phyloP scores from a whole-genome alignment of 2,329 filamentous ascomycete species.

The Fusarium brevicatenulatum region DNA sequence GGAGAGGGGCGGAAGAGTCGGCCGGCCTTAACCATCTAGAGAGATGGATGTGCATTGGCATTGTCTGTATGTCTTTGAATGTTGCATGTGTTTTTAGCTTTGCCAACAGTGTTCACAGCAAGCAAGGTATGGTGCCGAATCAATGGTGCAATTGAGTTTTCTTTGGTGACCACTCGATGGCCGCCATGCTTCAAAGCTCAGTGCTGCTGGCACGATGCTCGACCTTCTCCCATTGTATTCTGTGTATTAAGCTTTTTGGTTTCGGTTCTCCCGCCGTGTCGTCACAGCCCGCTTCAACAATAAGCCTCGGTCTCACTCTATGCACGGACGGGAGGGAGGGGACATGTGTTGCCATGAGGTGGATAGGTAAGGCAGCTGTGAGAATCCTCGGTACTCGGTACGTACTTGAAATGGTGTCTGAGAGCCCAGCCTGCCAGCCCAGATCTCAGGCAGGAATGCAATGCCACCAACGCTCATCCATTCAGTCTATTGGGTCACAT shows the following conservation, averaged over 20 bases:
- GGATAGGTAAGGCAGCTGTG: background rate
- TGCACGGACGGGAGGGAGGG: background rate
- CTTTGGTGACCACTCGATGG: background rate
- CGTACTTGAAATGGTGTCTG: slow-evolving; percentile 5
- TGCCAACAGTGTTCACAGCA: background rate
- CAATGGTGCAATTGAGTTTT: background rate
- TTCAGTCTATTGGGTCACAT: background rate
- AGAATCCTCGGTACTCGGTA: slow-evolving; percentile 17
- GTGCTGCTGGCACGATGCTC: background rate
- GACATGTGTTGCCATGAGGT: background rate
- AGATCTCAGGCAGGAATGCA: slow-evolving; percentile 11
- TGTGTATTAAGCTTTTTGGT: background rate
- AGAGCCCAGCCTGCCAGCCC: slow-evolving; percentile 7
- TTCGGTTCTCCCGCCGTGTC: background rate
- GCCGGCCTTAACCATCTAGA: background rate
- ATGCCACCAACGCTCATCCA: background rate
- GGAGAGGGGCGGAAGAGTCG: background rate
- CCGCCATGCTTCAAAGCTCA: background rate
- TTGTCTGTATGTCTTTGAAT: background rate
- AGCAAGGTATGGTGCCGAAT: background rate
- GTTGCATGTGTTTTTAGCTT: background rate
- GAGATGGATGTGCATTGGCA: background rate
- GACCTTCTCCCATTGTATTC: background rate
- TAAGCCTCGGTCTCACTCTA: background rate
- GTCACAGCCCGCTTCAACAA: background rate